A percentile compares a stretch with the other conserved stretches of the same genome.
Evolutionary conservation across 192 early-diverging fungal genomes (phyloP).

Genomic region (Backusella macrospora): DNA sequence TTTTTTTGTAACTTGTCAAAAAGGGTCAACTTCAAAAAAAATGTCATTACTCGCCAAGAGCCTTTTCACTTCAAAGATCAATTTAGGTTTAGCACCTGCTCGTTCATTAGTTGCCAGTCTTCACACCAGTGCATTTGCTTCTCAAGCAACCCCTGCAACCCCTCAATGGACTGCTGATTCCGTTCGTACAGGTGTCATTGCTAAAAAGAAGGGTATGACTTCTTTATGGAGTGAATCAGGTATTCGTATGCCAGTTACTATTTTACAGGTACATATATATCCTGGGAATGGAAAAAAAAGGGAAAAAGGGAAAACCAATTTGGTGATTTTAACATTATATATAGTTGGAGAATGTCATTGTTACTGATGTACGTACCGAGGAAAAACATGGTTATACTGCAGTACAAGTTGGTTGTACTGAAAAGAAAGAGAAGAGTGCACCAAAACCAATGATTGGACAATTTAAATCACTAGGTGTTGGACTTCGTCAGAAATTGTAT

Average conservation of each 20-base stretch:
- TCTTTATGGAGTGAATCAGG: conserved; percentile 95
- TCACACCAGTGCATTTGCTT: conserved; percentile 25
- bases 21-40: neutral
- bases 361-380: conserved; percentile 58
- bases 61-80: neutral
- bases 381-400: conserved; percentile 59
- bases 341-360: conserved; percentile 73
- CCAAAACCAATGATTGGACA: conserved; percentile 77
- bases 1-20: neutral
- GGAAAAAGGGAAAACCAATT: neutral
- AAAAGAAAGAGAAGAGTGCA: conserved; percentile 62
- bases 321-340: neutral
- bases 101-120: conserved; percentile 18
- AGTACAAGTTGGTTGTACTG: conserved; percentile 71
- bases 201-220: conserved; percentile 94
- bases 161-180: conserved; percentile 48
- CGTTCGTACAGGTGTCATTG: conserved; percentile 79
- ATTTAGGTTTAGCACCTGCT: neutral
- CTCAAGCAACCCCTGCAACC: conserved; percentile 33
- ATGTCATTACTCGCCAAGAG: conserved; percentile 16
- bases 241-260: conserved; percentile 84
- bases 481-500: conserved; percentile 76
- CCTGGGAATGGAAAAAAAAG: too few species aligned
- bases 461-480: conserved; percentile 68
- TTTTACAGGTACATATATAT: conserved; percentile 67